A percentile compares a stretch with the other conserved stretches of the same genome.
Evolutionary conservation across 768 basidiomycete genomes (phyloP).

Genomic region (Mycena maculata): DNA sequence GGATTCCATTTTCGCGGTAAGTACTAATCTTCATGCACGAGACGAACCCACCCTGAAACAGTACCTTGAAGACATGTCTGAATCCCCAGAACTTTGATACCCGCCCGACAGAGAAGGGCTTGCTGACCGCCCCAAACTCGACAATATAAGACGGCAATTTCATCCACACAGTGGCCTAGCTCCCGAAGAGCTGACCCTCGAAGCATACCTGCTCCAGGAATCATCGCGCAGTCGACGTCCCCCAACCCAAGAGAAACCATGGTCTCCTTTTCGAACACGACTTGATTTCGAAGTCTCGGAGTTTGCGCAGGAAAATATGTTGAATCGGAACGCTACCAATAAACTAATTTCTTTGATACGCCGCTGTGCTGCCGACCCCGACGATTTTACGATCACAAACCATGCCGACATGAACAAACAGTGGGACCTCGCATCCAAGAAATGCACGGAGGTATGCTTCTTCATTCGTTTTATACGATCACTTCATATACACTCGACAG

Average conservation of each 20-base stretch:
- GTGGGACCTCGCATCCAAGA: not conserved
- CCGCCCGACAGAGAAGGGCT: not conserved
- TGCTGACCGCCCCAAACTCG: not conserved
- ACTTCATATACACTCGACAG: too few relatives aligned
- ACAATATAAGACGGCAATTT: not conserved
- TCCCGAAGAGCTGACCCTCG: not conserved
- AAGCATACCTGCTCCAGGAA: not conserved
- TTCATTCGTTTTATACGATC: not conserved
- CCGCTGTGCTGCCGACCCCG: not conserved
- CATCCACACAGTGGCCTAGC: not conserved
- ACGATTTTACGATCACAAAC: not conserved
- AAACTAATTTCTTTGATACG: not conserved
- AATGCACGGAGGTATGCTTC: not conserved
- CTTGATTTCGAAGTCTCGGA: slow-evolving; percentile 6
- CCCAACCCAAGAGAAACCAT: not conserved
- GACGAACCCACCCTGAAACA: too few relatives aligned
- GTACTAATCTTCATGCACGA: too few relatives aligned
- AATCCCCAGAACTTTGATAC: not conserved
- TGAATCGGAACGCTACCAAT: not conserved
- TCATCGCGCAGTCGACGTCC: not conserved
- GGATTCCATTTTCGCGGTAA: not conserved
- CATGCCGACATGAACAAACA: too few relatives aligned
- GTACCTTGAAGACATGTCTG: not conserved
- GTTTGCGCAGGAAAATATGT: not conserved
- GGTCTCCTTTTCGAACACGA: not conserved